These are phyloP conservation scores for Kuraishia ogatae DNA, from an alignment of 805 yeast species.

Conservation along the genomic window DNA sequence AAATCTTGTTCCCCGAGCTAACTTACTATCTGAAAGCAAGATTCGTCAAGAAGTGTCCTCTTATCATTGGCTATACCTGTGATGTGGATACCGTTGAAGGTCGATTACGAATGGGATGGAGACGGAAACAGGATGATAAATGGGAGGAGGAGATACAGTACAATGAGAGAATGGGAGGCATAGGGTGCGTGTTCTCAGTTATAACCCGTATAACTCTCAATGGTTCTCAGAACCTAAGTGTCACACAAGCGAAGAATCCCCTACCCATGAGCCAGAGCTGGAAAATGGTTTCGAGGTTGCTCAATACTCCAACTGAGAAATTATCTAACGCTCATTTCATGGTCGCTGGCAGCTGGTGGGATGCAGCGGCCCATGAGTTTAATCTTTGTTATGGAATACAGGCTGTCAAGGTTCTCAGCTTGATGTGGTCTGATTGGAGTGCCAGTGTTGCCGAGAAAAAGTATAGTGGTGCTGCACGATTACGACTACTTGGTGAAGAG, in stretches of 20 bases:
- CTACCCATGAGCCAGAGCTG: constrained; percentile 53
- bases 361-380: constrained; percentile 58
- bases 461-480: constrained; percentile 72
- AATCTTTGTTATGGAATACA: constrained; percentile 56
- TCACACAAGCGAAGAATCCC: constrained; percentile 32
- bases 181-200: constrained; percentile 70
- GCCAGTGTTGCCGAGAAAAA: constrained; percentile 36
- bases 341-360: constrained; percentile 87
- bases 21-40: constrained; percentile 62
- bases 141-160: constrained; percentile 61
- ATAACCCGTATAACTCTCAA: constrained; percentile 44
- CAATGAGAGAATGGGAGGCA: constrained; percentile 83
- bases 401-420: constrained; percentile 48
- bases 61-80: constrained; percentile 75
- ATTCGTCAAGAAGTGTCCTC: constrained; percentile 86
- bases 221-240: constrained; percentile 5
- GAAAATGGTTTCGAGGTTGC: constrained; percentile 63
- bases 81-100: constrained; percentile 76
- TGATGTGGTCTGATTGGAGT: constrained; percentile 46
- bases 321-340: constrained; percentile 64
- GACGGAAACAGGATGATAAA: constrained; percentile 36
- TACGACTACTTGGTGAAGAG: constrained; percentile 73
- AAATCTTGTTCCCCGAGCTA: constrained; percentile 40
- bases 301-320: constrained; percentile 44
- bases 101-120: constrained; percentile 82